Percentiles rank a stretch among this genome's conserved stretches.
Evolutionary conservation across 257 asterid species (phyloP).

Genomic region (Vinca minor): DNA sequence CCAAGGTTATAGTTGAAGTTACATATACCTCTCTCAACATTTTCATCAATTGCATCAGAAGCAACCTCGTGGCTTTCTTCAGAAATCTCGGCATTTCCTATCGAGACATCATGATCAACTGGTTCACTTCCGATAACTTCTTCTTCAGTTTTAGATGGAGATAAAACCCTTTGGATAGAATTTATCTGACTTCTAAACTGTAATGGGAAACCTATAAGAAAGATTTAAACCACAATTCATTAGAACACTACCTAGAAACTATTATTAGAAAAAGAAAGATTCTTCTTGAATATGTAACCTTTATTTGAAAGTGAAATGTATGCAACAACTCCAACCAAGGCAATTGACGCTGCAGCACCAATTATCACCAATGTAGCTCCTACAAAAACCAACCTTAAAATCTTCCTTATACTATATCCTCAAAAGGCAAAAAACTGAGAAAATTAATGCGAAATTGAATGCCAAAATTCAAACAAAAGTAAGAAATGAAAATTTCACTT

Average conservation of each 20-base stretch:
- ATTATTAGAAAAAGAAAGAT: background rate
- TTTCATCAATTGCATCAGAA: conserved; percentile 24
- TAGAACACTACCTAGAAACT: background rate
- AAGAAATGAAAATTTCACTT: no score
- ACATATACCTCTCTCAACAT: conserved; percentile 36
- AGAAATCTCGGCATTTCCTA: conserved; percentile 28
- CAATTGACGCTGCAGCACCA: conserved; percentile 55
- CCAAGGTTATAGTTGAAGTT: background rate
- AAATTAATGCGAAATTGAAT: no score
- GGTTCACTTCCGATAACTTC: conserved; percentile 24
- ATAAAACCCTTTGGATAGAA: conserved; percentile 23
- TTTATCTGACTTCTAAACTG: conserved; percentile 27
- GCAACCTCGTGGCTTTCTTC: conserved; percentile 22
- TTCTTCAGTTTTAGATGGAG: conserved; percentile 22
- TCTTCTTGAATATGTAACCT: conserved; percentile 28
- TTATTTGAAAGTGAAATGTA: conserved; percentile 40
- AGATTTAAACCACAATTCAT: conserved; percentile 8
- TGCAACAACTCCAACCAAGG: conserved; percentile 49
- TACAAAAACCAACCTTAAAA: conserved; percentile 4
- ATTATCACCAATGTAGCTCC: conserved; percentile 34
- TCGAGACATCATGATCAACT: conserved; percentile 23
- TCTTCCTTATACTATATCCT: no score
- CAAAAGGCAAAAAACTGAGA: no score
- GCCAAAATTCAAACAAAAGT: no score
- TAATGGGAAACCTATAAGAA: conserved; percentile 36